Evolutionary conservation across 1,139 yeast species (phyloP).

Genomic region (Scheffersomyces illinoinensis): DNA sequence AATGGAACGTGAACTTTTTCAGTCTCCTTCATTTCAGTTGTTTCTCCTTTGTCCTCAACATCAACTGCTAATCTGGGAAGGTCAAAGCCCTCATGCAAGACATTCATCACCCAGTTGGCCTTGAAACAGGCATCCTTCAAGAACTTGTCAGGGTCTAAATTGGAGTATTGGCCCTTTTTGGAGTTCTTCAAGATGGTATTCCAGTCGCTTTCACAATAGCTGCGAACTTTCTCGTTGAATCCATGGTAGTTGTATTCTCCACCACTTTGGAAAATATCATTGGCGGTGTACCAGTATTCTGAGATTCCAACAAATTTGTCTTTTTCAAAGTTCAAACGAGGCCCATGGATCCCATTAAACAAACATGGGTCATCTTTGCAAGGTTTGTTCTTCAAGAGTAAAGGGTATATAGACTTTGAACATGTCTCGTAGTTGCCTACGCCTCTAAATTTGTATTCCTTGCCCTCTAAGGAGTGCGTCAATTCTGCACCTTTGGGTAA

Average conservation of each 20-base stretch:
- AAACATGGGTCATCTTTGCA: conserved; percentile 74
- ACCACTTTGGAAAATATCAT: conserved; percentile 75
- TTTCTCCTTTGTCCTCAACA: conserved; percentile 19
- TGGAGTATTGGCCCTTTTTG: conserved; percentile 52
- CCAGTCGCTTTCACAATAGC: conserved; percentile 73
- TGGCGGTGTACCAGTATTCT: conserved; percentile 85
- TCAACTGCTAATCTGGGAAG: conserved; percentile 65
- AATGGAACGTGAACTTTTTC: conserved; percentile 52
- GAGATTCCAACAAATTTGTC: conserved; percentile 79
- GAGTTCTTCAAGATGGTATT: conserved; percentile 47
- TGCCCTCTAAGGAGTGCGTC: conserved; percentile 40
- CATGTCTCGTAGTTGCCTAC: conserved; percentile 72
- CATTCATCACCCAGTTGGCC: conserved; percentile 78
- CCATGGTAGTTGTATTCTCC: conserved; percentile 69
- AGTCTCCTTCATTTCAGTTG: conserved; percentile 18
- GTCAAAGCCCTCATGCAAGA: conserved; percentile 77
- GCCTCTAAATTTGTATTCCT: conserved; percentile 54
- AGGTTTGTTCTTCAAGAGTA: conserved; percentile 68
- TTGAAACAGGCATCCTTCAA: conserved; percentile 74
- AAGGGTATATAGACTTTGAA: conserved; percentile 65
- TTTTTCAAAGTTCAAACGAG: conserved; percentile 63
- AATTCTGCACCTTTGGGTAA: conserved; percentile 61
- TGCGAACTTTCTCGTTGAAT: conserved; percentile 60
- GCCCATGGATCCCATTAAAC: conserved; percentile 81
- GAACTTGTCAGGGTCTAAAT: conserved; percentile 44